Conservation (phyloP, 106 monocot species). For the Dendrobium officinale region DNA sequence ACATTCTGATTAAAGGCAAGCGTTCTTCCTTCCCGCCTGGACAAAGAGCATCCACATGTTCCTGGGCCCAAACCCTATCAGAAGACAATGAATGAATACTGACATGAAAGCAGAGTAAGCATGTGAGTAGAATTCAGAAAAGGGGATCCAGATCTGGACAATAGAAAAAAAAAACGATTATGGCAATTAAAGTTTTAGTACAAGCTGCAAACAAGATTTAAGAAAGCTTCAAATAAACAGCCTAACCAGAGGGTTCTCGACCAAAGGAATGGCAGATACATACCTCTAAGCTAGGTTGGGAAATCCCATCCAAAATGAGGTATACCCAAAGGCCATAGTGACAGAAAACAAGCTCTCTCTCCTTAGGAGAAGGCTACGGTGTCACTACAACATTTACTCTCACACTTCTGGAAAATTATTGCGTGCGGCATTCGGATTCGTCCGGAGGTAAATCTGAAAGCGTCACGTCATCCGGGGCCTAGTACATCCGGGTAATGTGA, state of each 20-base stretch:
- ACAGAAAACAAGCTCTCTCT: conserved; percentile 29
- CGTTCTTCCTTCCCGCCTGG: no score
- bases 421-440: no score
- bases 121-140: no score
- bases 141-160: no score
- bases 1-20: no score
- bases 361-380: conserved; percentile 55
- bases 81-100: no score
- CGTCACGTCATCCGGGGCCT: no score
- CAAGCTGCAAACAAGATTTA: background rate
- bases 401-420: background rate
- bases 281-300: background rate
- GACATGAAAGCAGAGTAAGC: no score
- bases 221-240: background rate
- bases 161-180: background rate
- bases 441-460: no score
- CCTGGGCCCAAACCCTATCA: no score
- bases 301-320: background rate
- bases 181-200: background rate
- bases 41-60: no score
- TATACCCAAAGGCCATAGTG: background rate
- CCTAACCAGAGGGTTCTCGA: background rate
- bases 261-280: background rate
- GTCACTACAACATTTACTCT: background rate
- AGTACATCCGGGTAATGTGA: no score